These are phyloP conservation scores for Aspergillus intermedius DNA, from an alignment of 2,329 filamentous ascomycete genomes.

Conservation along the genomic window DNA sequence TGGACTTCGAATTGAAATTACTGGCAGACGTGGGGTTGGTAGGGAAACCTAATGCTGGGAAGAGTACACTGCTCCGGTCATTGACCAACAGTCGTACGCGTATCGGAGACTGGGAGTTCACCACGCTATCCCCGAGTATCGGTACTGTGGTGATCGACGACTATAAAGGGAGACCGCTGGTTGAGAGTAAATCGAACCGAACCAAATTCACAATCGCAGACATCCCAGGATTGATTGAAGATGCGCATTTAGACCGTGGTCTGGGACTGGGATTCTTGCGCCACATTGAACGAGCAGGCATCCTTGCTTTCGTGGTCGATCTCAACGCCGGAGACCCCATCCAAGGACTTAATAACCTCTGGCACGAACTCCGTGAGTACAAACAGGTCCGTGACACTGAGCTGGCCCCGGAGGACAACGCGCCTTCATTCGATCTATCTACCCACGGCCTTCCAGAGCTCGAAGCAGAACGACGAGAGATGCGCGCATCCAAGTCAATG, in stretches of 20 bases:
- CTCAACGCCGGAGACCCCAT: constrained; percentile 74
- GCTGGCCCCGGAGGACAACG: constrained; percentile 56
- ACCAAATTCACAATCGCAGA: constrained; percentile 90
- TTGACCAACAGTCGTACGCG: constrained; percentile 83
- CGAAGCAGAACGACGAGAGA: constrained; percentile 5
- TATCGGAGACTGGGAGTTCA: constrained; percentile 94
- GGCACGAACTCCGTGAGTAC: constrained; percentile 86
- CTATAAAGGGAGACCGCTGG: constrained; percentile 64
- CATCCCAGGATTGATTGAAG: constrained; percentile 88
- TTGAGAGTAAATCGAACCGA: constrained; percentile 51
- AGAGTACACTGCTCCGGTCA: constrained; percentile 82
- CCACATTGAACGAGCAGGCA: constrained; percentile 87
- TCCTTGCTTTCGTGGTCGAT: constrained; percentile 91
- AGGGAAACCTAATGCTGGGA: constrained; percentile 90
- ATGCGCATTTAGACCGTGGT: constrained; percentile 84
- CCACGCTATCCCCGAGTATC: constrained; percentile 88
- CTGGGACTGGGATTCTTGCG: constrained; percentile 86
- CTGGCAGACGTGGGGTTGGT: constrained; percentile 93
- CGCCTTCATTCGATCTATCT: constrained; percentile 48
- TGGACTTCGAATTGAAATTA: constrained; percentile 89
- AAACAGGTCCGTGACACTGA: constrained; percentile 73
- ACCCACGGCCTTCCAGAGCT: constrained; percentile 17
- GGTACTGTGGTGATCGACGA: constrained; percentile 91
- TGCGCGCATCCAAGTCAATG: not conserved
- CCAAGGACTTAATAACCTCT: constrained; percentile 68